These are phyloP conservation scores for Phlyctochytrium arcticum DNA, from an alignment of 192 early-diverging fungal species.

Conservation along the genomic window DNA sequence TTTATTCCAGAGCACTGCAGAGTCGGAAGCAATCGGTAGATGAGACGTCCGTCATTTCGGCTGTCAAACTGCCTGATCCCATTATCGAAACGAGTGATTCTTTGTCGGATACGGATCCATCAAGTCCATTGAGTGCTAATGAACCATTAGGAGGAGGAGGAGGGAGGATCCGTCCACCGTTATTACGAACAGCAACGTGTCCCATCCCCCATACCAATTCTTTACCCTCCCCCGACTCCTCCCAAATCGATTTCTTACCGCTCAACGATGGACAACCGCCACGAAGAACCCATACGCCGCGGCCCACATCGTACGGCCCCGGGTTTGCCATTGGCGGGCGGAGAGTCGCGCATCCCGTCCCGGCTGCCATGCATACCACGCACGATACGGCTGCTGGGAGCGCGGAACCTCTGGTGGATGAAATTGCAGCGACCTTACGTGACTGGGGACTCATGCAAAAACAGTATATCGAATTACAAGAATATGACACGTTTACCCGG, in stretches of 20 bases:
- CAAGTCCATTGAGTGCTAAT: too few relatives aligned
- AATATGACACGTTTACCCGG: conserved; percentile 49
- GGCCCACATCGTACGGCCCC: conserved; percentile 13
- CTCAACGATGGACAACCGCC: background rate
- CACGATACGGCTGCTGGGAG: conserved; percentile 50
- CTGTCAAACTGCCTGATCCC: background rate
- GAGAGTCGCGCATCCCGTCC: conserved; percentile 22
- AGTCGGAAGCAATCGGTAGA: background rate
- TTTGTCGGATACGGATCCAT: background rate
- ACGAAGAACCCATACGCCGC: background rate
- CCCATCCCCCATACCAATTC: conserved; percentile 7
- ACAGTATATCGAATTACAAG: conserved; percentile 45
- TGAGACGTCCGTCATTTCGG: background rate
- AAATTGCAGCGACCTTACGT: conserved; percentile 57
- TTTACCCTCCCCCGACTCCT: background rate
- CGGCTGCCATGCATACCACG: conserved; percentile 13
- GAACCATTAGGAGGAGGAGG: too few relatives aligned
- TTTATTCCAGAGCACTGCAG: conserved; percentile 33
- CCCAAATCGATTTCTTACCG: too few relatives aligned
- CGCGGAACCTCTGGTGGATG: conserved; percentile 62
- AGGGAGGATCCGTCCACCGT: background rate
- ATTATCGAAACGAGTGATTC: background rate
- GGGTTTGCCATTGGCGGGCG: conserved; percentile 12
- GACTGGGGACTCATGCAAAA: conserved; percentile 59
- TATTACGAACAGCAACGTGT: conserved; percentile 16